These are phyloP conservation scores for Auricularia sp. DNA, from an alignment of 768 basidiomycete genomes.

Conservation along the genomic window DNA sequence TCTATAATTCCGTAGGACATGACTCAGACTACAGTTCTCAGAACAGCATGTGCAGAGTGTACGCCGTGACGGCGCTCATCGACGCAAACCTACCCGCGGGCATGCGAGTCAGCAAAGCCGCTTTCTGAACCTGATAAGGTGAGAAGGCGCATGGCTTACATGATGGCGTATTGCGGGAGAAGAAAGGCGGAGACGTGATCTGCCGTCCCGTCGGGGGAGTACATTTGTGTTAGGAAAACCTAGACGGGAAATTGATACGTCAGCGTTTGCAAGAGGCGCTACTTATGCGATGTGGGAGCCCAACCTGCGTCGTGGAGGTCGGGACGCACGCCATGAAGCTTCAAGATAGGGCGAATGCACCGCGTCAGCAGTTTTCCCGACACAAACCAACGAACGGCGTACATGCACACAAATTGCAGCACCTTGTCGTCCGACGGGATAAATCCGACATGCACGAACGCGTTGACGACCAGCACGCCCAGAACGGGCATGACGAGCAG, in stretches of 20 bases:
- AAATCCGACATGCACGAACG: constrained; percentile 31
- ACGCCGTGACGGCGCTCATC: constrained; percentile 30
- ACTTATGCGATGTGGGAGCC: too few relatives aligned
- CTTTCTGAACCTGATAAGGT: too few relatives aligned
- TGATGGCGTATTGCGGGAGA: constrained; percentile 44
- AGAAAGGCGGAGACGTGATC: constrained; percentile 54
- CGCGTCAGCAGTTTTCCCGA: too few relatives aligned
- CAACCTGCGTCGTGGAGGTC: constrained; percentile 48
- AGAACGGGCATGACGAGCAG: constrained; percentile 50
- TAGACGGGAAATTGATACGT: too few relatives aligned
- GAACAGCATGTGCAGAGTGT: constrained; percentile 28
- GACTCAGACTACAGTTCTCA: constrained; percentile 4
- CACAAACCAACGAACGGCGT: constrained; percentile 17
- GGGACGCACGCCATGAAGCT: constrained; percentile 55
- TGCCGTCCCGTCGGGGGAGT: constrained; percentile 54
- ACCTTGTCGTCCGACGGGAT: constrained; percentile 46
- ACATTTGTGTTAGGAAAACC: constrained; percentile 51
- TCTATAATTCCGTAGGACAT: too few relatives aligned
- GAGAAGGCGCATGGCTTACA: constrained; percentile 8
- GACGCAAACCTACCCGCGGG: constrained; percentile 16
- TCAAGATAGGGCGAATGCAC: background rate
- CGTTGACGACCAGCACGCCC: constrained; percentile 47
- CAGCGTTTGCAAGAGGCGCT: too few relatives aligned
- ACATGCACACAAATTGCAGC: constrained; percentile 61
- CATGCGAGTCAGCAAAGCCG: background rate